Conservation (phyloP, 345 rosid genomes). For the Pugionium dolabratum region DNA sequence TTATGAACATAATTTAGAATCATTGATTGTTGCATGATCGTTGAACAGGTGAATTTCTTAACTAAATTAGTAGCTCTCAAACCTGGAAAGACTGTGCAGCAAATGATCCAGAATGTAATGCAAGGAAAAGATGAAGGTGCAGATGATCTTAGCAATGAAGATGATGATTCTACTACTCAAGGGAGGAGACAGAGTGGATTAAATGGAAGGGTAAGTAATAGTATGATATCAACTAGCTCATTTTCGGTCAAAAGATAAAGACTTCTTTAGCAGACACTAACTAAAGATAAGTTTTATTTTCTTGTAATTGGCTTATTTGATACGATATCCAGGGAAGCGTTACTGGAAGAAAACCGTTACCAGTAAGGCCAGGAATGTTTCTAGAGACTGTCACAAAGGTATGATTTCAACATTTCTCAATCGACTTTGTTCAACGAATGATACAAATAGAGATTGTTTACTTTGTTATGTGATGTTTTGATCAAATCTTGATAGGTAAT, state of each 20-base stretch:
- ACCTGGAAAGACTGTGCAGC: slow-evolving; percentile 75
- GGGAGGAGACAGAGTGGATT: slow-evolving; percentile 49
- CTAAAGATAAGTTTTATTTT: not conserved
- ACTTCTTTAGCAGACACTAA: not conserved
- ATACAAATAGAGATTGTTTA: not conserved
- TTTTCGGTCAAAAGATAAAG: not conserved
- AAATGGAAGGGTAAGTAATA: slow-evolving; percentile 75
- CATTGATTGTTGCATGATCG: not conserved
- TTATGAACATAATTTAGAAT: not conserved
- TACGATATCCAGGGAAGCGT: slow-evolving; percentile 57
- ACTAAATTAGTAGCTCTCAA: slow-evolving; percentile 81
- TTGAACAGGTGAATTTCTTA: slow-evolving; percentile 79
- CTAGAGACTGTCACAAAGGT: slow-evolving; percentile 96
- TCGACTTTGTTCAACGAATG: slow-evolving; percentile 3
- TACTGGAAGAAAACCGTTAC: slow-evolving; percentile 77
- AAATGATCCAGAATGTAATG: slow-evolving; percentile 90
- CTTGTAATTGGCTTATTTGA: slow-evolving; percentile 23
- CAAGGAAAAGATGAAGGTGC: slow-evolving; percentile 93
- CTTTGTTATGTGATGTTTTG: not conserved
- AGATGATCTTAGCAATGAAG: slow-evolving; percentile 50
- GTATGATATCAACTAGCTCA: slow-evolving; percentile 17
- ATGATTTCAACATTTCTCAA: slow-evolving; percentile 1
- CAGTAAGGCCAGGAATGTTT: slow-evolving; percentile 96
- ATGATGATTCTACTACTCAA: slow-evolving; percentile 42
- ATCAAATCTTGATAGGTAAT: slow-evolving; percentile 58